Evolutionary conservation across 106 monocot genomes (phyloP).

Genomic region (Gastrodia elata): DNA sequence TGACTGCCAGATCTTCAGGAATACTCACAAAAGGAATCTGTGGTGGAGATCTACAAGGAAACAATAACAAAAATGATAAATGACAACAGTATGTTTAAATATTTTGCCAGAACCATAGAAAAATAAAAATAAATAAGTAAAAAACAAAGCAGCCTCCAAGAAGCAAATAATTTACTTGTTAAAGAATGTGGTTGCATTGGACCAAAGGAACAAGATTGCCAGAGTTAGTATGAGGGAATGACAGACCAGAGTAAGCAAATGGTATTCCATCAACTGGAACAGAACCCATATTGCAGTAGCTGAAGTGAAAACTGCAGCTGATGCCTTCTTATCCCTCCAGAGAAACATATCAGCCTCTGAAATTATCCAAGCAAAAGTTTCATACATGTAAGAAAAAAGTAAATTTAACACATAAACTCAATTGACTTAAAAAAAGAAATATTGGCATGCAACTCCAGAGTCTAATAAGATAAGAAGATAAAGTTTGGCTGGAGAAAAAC

Average conservation of each 20-base stretch:
- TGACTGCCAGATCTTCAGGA: slow-evolving; percentile 29
- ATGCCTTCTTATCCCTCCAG: slow-evolving; percentile 73
- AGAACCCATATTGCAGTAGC: slow-evolving; percentile 66
- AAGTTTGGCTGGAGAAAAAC: too few relatives aligned
- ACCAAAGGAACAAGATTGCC: slow-evolving; percentile 48
- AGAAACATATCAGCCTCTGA: slow-evolving; percentile 61
- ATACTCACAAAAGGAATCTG: slow-evolving; percentile 35
- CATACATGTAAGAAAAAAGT: too few relatives aligned
- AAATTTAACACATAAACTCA: too few relatives aligned
- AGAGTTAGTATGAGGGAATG: slow-evolving; percentile 35
- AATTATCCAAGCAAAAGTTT: background rate
- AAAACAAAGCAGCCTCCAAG: too few relatives aligned
- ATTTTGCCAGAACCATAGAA: background rate
- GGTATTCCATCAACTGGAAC: slow-evolving; percentile 67
- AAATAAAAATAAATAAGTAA: background rate
- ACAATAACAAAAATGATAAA: too few relatives aligned
- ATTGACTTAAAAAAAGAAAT: too few relatives aligned
- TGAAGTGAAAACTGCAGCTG: slow-evolving; percentile 31
- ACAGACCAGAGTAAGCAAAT: slow-evolving; percentile 52
- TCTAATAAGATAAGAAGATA: too few relatives aligned
- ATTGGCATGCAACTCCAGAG: too few relatives aligned
- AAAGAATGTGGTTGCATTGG: slow-evolving; percentile 47
- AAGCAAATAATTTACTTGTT: slow-evolving; percentile 33
- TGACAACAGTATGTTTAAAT: background rate
- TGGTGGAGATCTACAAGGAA: slow-evolving; percentile 29